Evolutionary conservation across 768 basidiomycete species (phyloP).

Genomic region (Leccinum broughii): DNA sequence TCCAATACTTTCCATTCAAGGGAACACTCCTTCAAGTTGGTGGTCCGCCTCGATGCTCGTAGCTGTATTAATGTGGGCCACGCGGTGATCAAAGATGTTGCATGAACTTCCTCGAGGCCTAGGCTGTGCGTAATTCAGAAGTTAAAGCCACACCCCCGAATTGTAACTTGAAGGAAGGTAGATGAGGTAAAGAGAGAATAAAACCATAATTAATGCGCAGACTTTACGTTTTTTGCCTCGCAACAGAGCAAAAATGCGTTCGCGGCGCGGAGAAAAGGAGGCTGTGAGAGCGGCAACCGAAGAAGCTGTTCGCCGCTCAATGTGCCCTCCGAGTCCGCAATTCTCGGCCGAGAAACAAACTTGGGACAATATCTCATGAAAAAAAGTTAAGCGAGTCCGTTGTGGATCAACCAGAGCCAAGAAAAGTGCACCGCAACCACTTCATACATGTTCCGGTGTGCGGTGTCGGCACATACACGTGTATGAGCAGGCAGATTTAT

Average conservation of each 20-base stretch:
- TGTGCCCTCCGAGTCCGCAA: conserved; percentile 13
- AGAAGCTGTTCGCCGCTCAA: conserved; percentile 25
- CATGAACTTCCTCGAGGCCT: conserved; percentile 5
- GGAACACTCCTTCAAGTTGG: conserved; percentile 1
- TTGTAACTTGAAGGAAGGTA: conserved; percentile 1
- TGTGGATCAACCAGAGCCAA: background rate
- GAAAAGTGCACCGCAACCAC: background rate
- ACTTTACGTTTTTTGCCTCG: conserved; percentile 28
- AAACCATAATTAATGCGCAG: conserved; percentile 11
- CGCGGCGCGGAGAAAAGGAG: conserved; percentile 22
- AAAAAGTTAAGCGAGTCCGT: background rate
- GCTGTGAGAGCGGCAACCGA: conserved; percentile 15
- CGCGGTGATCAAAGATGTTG: conserved; percentile 16
- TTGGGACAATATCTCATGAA: conserved; percentile 1
- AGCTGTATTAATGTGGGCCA: background rate
- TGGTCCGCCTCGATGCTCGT: background rate
- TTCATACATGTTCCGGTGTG: background rate
- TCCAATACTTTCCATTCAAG: background rate
- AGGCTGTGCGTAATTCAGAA: background rate
- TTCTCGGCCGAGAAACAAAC: conserved; percentile 22
- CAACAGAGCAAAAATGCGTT: conserved; percentile 16
- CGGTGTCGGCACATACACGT: background rate
- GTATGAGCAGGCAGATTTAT: background rate
- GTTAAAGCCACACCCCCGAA: conserved; percentile 2
- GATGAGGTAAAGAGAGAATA: conserved; percentile 17